phyloP scores from a whole-genome alignment of 2,329 filamentous ascomycete species.

The Chrysoporthe austroafricana region DNA sequence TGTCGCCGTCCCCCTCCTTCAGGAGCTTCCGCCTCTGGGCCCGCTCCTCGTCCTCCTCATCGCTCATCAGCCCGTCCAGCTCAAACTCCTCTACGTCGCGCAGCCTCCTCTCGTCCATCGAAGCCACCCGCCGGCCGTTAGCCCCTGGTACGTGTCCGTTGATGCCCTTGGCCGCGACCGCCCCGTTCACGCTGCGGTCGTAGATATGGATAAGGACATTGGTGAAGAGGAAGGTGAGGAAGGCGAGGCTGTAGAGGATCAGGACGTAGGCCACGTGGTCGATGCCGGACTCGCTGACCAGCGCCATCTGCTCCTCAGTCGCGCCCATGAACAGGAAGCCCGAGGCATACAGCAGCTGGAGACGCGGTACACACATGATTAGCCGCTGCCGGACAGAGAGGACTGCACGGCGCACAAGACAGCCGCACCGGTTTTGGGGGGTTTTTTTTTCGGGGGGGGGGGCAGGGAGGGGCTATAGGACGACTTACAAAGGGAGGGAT shows the following conservation, averaged over 20 bases:
- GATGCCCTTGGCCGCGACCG: slow-evolving; percentile 40
- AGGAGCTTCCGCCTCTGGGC: slow-evolving; percentile 44
- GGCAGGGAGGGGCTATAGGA: not conserved
- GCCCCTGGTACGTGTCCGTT: slow-evolving; percentile 39
- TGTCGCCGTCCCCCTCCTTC: slow-evolving; percentile 36
- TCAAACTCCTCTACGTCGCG: slow-evolving; percentile 92
- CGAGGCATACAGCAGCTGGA: slow-evolving; percentile 82
- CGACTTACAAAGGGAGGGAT: slow-evolving; percentile 60
- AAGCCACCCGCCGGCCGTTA: slow-evolving; percentile 6
- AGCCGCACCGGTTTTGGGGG: too few species aligned
- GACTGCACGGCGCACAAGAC: too few species aligned
- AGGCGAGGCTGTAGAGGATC: slow-evolving; percentile 87
- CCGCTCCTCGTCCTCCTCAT: slow-evolving; percentile 71
- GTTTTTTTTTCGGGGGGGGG: too few species aligned
- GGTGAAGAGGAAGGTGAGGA: slow-evolving; percentile 87
- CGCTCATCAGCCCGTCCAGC: slow-evolving; percentile 85
- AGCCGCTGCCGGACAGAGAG: slow-evolving; percentile 14
- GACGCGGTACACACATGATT: slow-evolving; percentile 15
- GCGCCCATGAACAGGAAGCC: slow-evolving; percentile 98
- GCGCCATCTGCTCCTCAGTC: slow-evolving; percentile 91
- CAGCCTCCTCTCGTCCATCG: slow-evolving; percentile 59
- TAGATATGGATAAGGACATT: slow-evolving; percentile 87
- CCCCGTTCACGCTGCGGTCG: slow-evolving; percentile 59
- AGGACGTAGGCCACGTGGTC: slow-evolving; percentile 92
- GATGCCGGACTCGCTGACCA: slow-evolving; percentile 74